Evolutionary conservation across 371 early-diverging fungal genomes (phyloP).

Genomic region (Actinomortierella ambigua): DNA sequence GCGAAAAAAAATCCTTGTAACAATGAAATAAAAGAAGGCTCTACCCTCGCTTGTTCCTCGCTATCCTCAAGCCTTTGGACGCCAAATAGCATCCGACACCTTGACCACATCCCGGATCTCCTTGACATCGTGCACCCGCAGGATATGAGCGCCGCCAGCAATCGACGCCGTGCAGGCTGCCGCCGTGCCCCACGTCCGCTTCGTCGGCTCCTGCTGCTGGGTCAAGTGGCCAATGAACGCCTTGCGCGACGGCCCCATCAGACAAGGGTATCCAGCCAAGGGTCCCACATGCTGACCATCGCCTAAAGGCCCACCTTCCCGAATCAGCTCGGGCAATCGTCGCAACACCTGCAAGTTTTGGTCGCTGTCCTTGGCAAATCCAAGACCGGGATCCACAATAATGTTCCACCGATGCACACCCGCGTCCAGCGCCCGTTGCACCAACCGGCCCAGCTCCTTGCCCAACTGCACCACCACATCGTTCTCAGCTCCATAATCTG

Average conservation of each 20-base stretch:
- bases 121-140: slow-evolving; percentile 94
- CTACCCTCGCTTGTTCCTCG: no score
- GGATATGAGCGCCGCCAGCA: slow-evolving; percentile 83
- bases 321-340: slow-evolving; percentile 66
- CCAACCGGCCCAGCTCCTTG: slow-evolving; percentile 64
- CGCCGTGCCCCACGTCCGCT: slow-evolving; percentile 92
- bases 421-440: slow-evolving; percentile 70
- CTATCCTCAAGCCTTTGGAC: slow-evolving; percentile 7
- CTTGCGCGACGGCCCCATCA: slow-evolving; percentile 89
- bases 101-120: slow-evolving; percentile 88
- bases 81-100: slow-evolving; percentile 84
- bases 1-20: no score
- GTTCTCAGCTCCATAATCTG: slow-evolving; percentile 71
- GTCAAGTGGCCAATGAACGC: slow-evolving; percentile 84
- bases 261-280: slow-evolving; percentile 79
- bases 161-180: slow-evolving; percentile 91
- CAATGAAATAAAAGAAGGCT: no score
- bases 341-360: slow-evolving; percentile 90
- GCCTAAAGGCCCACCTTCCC: slow-evolving; percentile 15
- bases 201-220: slow-evolving; percentile 70
- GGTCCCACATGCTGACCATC: slow-evolving; percentile 20
- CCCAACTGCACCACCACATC: slow-evolving; percentile 80
- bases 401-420: slow-evolving; percentile 97
- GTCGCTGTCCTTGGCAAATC: slow-evolving; percentile 90
- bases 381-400: slow-evolving; percentile 95